Evolutionary conservation across 108 stramenopile species (phyloP).

Genomic region (Cyclotella choctawhatcheeana): DNA sequence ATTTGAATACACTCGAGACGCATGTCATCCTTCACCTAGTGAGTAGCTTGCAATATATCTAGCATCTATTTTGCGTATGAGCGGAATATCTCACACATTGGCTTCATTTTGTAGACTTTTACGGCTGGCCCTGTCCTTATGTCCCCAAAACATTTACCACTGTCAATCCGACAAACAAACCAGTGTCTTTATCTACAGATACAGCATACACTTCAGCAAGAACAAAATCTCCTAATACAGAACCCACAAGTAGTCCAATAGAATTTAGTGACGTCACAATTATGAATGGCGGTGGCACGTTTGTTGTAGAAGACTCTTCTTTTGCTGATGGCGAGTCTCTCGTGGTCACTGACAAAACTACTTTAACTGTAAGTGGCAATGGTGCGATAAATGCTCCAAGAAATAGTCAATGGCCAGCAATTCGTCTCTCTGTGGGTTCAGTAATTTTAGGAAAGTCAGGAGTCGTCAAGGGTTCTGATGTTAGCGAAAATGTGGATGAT

Average conservation of each 20-base stretch:
- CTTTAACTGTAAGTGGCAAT: slow-evolving; percentile 1
- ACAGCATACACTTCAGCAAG: too few relatives aligned
- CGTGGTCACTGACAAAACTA: slow-evolving; percentile 20
- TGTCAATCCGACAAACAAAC: background rate
- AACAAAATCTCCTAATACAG: too few relatives aligned
- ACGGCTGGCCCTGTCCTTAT: slow-evolving; percentile 40
- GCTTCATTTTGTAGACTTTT: slow-evolving; percentile 11
- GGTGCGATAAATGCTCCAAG: slow-evolving; percentile 22
- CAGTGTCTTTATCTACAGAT: background rate
- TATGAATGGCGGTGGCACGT: too few relatives aligned
- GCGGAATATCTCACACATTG: background rate
- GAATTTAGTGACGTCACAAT: too few relatives aligned
- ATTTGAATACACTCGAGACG: slow-evolving; percentile 17
- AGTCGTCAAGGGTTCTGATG: slow-evolving; percentile 19
- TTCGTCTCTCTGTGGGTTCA: slow-evolving; percentile 27
- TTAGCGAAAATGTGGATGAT: slow-evolving; percentile 9
- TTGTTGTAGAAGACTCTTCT: too few relatives aligned
- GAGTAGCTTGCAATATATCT: background rate
- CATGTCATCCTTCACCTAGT: slow-evolving; percentile 23
- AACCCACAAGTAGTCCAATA: too few relatives aligned
- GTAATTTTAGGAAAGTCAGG: slow-evolving; percentile 11
- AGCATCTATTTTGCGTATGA: too few relatives aligned
- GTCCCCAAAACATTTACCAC: slow-evolving; percentile 7
- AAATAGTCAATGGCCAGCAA: slow-evolving; percentile 34
- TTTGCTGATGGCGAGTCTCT: slow-evolving; percentile 27